Conservation (phyloP, 2,329 filamentous ascomycete species). For the Claviceps purpurea region DNA sequence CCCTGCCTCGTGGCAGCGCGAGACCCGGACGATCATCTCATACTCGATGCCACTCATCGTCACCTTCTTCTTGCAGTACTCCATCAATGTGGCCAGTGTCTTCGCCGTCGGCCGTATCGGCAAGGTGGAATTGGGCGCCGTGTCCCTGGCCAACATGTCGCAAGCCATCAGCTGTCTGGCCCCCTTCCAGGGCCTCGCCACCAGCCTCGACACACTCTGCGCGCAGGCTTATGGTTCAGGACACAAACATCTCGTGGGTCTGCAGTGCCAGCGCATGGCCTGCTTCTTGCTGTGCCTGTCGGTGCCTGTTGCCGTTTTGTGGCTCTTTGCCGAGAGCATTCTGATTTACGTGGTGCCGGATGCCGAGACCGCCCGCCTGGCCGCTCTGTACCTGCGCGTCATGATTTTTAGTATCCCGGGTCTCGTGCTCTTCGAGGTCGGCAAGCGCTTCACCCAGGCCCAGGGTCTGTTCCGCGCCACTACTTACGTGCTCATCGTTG, state of each 20-base stretch:
- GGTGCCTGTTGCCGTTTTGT: conserved; percentile 58
- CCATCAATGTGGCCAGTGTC: conserved; percentile 67
- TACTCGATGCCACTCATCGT: conserved; percentile 57
- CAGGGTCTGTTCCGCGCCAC: conserved; percentile 71
- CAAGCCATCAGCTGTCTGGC: conserved; percentile 67
- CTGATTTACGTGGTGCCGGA: conserved; percentile 35
- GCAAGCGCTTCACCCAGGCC: conserved; percentile 70
- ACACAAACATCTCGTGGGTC: conserved; percentile 71
- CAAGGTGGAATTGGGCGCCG: conserved; percentile 39
- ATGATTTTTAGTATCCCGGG: conserved; percentile 62
- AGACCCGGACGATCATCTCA: conserved; percentile 63
- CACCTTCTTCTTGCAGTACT: conserved; percentile 72
- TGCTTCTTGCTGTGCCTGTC: conserved; percentile 61
- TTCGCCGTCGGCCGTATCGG: conserved; percentile 68
- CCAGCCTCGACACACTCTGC: conserved; percentile 82
- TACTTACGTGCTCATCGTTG: conserved; percentile 63
- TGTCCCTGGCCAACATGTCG: conserved; percentile 52
- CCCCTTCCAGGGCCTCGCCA: conserved; percentile 73
- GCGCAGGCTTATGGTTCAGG: conserved; percentile 90
- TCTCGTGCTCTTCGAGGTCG: conserved; percentile 63
- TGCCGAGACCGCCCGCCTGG: conserved; percentile 50
- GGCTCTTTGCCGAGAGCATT: conserved; percentile 54
- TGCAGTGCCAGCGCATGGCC: conserved; percentile 72
- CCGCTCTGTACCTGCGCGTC: conserved; percentile 59
- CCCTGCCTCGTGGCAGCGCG: conserved; percentile 81